These are phyloP conservation scores for Arthrobotrys megalospora DNA, from an alignment of 2,329 filamentous ascomycete species.

Conservation along the genomic window DNA sequence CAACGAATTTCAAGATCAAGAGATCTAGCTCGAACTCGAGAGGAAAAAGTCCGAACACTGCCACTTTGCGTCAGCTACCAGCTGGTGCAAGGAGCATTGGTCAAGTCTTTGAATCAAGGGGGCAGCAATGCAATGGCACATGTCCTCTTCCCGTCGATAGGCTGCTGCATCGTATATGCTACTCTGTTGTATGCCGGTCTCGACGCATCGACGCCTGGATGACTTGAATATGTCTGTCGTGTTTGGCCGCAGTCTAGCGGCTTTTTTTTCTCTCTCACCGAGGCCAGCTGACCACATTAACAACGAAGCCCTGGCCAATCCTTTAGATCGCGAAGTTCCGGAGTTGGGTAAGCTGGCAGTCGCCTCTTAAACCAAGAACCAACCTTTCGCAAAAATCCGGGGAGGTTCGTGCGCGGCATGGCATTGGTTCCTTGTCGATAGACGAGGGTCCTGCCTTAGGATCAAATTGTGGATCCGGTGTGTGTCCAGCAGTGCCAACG, in stretches of 20 bases:
- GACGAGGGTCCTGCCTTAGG: constrained; percentile 53
- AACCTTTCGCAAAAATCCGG: constrained; percentile 59
- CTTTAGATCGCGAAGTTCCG: constrained; percentile 49
- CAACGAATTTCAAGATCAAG: constrained; percentile 29
- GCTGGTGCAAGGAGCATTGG: constrained; percentile 11
- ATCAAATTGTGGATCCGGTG: constrained; percentile 57
- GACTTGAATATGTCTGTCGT: constrained; percentile 18
- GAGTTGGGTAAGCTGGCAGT: constrained; percentile 57
- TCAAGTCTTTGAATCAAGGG: constrained; percentile 1
- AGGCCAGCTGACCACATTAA: constrained; percentile 60
- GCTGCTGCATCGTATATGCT: constrained; percentile 30
- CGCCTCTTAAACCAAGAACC: constrained; percentile 54
- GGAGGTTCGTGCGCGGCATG: constrained; percentile 60
- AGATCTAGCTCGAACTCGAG: constrained; percentile 29
- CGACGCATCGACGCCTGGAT: constrained; percentile 21
- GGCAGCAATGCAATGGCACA: constrained; percentile 18
- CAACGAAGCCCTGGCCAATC: constrained; percentile 48
- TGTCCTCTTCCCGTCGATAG: constrained; percentile 31
- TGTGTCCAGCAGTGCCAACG: constrained; percentile 46
- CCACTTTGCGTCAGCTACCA: constrained; percentile 51
- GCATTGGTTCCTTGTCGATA: constrained; percentile 60
- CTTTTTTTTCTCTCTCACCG: constrained; percentile 21
- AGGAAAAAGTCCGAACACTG: constrained; percentile 32
- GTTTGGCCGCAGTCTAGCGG: constrained; percentile 32
- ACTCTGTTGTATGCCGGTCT: constrained; percentile 28